A percentile compares a stretch with the other conserved stretches of the same genome.
phyloP scores from a whole-genome alignment of 306 rosid genomes.

The Boehmeria nivea region DNA sequence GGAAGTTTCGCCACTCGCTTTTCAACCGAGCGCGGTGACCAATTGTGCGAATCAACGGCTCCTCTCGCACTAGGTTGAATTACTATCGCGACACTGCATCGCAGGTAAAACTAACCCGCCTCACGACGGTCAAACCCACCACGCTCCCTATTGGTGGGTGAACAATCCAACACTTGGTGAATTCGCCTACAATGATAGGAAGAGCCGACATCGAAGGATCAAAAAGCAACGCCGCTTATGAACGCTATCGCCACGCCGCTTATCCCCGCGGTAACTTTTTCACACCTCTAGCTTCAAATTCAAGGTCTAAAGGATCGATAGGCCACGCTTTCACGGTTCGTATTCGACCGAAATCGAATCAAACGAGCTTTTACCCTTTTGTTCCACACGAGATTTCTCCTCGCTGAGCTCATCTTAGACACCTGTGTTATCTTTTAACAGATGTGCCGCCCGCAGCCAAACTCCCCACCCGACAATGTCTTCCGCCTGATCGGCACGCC shows the following conservation, averaged over 20 bases:
- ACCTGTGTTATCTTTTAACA: constrained; percentile 8
- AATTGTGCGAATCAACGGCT: constrained; percentile 4
- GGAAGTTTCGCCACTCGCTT: constrained; percentile 1
- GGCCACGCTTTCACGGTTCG: background rate
- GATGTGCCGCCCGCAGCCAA: constrained; percentile 7
- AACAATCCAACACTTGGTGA: too few relatives aligned
- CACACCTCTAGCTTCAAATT: constrained; percentile 7
- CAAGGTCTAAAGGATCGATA: constrained; percentile 2
- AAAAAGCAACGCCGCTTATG: background rate
- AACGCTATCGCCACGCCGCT: constrained; percentile 2
- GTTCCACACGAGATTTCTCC: constrained; percentile 17
- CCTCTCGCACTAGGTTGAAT: constrained; percentile 8
- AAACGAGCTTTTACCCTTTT: constrained; percentile 18
- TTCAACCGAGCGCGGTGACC: constrained; percentile 2
- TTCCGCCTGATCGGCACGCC: too few relatives aligned
- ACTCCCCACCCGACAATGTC: too few relatives aligned
- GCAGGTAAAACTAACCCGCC: background rate
- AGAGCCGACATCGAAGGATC: too few relatives aligned
- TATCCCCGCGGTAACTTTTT: constrained; percentile 1
- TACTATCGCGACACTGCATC: background rate
- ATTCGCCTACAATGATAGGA: too few relatives aligned
- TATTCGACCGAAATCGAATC: constrained; percentile 11
- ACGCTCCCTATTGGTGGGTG: background rate
- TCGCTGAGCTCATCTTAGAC: constrained; percentile 13
- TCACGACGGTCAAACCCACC: background rate